A percentile compares a stretch with the other conserved stretches of the same genome.
phyloP scores from a whole-genome alignment of 768 basidiomycete genomes.

The Mycena polygramma region DNA sequence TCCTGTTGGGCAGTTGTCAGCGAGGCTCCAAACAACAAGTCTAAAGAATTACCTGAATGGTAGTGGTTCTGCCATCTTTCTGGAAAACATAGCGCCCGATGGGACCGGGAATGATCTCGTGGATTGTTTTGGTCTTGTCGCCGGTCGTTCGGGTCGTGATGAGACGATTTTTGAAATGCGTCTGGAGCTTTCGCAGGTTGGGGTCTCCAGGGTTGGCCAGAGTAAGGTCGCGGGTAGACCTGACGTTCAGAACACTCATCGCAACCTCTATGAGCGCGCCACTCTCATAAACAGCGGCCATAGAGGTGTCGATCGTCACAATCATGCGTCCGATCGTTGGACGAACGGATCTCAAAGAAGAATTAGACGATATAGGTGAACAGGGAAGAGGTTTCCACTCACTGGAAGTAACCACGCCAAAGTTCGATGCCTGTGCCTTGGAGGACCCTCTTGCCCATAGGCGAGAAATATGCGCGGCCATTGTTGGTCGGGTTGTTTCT shows the following conservation, averaged over 20 bases:
- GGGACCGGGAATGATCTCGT: slow-evolving; percentile 51
- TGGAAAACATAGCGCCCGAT: slow-evolving; percentile 54
- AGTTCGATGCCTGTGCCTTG: slow-evolving; percentile 56
- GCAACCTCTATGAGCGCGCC: slow-evolving; percentile 50
- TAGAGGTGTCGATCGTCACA: slow-evolving; percentile 62
- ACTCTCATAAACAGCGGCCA: slow-evolving; percentile 57
- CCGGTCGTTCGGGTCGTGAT: slow-evolving; percentile 47
- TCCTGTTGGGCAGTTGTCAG: slow-evolving; percentile 48
- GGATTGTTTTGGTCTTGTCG: slow-evolving; percentile 50
- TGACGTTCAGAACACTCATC: slow-evolving; percentile 43
- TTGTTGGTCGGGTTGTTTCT: slow-evolving; percentile 61
- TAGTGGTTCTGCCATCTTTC: slow-evolving; percentile 51
- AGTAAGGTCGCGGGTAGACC: slow-evolving; percentile 47
- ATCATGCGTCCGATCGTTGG: slow-evolving; percentile 55
- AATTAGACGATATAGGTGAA: neutral
- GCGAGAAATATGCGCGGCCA: slow-evolving; percentile 58
- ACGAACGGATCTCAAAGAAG: slow-evolving; percentile 58
- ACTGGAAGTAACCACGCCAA: slow-evolving; percentile 67
- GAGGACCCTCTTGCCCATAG: slow-evolving; percentile 20
- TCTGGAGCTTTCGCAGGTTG: slow-evolving; percentile 48
- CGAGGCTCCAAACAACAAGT: neutral
- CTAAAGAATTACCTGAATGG: slow-evolving; percentile 53
- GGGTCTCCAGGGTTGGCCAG: slow-evolving; percentile 34
- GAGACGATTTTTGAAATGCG: slow-evolving; percentile 52
- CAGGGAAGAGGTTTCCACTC: slow-evolving; percentile 30